These are phyloP conservation scores for Fagopyrum homotropicum DNA, from an alignment of 148 eudicot species.

Conservation along the genomic window DNA sequence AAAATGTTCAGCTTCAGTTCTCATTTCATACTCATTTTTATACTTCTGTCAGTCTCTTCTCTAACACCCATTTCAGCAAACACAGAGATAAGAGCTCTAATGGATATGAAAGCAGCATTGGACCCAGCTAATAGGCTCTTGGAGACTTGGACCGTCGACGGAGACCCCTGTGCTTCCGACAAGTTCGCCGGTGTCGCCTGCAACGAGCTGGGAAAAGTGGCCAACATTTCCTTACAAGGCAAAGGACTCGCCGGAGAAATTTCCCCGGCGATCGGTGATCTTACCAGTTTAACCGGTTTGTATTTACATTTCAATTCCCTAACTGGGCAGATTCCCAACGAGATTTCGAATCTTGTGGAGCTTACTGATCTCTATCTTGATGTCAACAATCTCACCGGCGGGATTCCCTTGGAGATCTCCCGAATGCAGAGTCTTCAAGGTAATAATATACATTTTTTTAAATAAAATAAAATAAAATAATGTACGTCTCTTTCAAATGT, in stretches of 20 bases:
- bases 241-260: conserved; percentile 55
- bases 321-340: conserved; percentile 58
- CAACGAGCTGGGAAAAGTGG: conserved; percentile 63
- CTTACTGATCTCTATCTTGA: conserved; percentile 75
- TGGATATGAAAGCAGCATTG: conserved; percentile 61
- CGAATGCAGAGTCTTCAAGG: conserved; percentile 81
- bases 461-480: background rate
- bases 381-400: conserved; percentile 61
- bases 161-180: conserved; percentile 64
- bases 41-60: conserved; percentile 10
- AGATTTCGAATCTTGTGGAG: conserved; percentile 52
- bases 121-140: conserved; percentile 66
- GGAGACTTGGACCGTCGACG: conserved; percentile 45
- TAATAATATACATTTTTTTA: conserved; percentile 5
- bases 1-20: conserved; percentile 15
- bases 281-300: conserved; percentile 63
- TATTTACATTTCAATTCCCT: conserved; percentile 75
- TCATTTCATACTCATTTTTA: background rate
- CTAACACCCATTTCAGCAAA: conserved; percentile 22
- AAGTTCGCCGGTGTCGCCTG: conserved; percentile 76
- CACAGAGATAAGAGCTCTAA: conserved; percentile 61
- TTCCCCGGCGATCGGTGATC: conserved; percentile 61
- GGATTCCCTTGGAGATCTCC: conserved; percentile 49
- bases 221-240: conserved; percentile 66
- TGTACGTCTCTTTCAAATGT: background rate